These are phyloP conservation scores for Gastrolobium villosum DNA, from an alignment of 306 rosid species.

Conservation along the genomic window DNA sequence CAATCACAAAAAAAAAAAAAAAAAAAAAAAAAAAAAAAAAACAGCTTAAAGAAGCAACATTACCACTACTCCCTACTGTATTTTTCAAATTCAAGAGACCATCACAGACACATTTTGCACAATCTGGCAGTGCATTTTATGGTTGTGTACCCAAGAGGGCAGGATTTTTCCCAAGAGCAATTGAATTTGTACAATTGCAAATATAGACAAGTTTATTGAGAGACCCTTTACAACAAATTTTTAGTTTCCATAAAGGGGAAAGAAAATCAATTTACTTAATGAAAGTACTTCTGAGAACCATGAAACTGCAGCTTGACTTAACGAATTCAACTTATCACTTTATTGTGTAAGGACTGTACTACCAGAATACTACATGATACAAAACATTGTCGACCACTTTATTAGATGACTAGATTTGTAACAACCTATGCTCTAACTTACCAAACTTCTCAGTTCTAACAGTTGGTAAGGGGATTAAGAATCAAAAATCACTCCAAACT, in stretches of 20 bases:
- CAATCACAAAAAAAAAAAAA: too few species aligned
- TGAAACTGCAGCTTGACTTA: constrained; percentile 18
- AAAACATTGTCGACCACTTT: constrained; percentile 32
- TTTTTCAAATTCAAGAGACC: too few species aligned
- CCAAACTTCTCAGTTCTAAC: constrained; percentile 33
- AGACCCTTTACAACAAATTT: not conserved
- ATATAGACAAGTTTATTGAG: not conserved
- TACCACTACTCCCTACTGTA: too few species aligned
- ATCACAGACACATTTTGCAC: not conserved
- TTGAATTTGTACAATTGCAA: not conserved
- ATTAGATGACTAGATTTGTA: constrained; percentile 39
- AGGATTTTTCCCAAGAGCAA: not conserved
- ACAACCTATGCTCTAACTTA: constrained; percentile 42
- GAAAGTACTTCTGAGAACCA: not conserved
- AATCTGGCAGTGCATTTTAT: not conserved
- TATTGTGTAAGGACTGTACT: constrained; percentile 28
- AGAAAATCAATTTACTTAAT: constrained; percentile 6
- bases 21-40: too few species aligned
- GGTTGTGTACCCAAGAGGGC: not conserved
- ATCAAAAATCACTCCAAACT: constrained; percentile 45
- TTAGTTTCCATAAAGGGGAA: not conserved
- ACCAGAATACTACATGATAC: constrained; percentile 38
- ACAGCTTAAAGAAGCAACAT: too few species aligned
- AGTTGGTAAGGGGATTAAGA: constrained; percentile 38
- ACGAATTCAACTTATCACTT: constrained; percentile 20